Conservation (phyloP, 495 filamentous ascomycete genomes). For the Xylaria telfairii region DNA sequence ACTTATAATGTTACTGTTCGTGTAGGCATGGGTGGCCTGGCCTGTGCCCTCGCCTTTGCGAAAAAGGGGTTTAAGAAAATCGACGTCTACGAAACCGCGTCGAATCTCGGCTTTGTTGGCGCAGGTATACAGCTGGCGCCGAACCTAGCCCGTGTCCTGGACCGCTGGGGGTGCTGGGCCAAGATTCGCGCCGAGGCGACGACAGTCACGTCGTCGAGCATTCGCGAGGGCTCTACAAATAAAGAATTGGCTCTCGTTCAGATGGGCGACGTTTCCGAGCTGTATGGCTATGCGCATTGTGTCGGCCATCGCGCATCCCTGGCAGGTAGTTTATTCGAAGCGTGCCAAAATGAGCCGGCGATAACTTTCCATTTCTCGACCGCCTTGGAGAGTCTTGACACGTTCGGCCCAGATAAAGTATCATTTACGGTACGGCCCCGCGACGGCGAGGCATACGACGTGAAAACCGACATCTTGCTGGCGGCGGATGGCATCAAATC, state of each 20-base stretch:
- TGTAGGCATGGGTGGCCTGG: conserved; percentile 78
- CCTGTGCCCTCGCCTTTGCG: conserved; percentile 72
- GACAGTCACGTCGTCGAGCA: conserved; percentile 52
- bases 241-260: conserved; percentile 71
- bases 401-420: conserved; percentile 58
- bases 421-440: conserved; percentile 64
- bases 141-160: conserved; percentile 78
- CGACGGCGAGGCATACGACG: conserved; percentile 58
- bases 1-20: conserved; percentile 3
- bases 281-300: conserved; percentile 78
- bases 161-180: conserved; percentile 71
- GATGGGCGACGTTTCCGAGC: conserved; percentile 67
- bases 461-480: conserved; percentile 72
- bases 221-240: conserved; percentile 68
- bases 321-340: conserved; percentile 71
- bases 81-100: conserved; percentile 74
- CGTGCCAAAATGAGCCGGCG: conserved; percentile 65
- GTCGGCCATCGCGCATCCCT: conserved; percentile 77
- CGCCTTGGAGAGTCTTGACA: conserved; percentile 57
- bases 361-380: conserved; percentile 76
- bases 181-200: conserved; percentile 69
- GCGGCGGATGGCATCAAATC: conserved; percentile 79
- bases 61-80: conserved; percentile 75
- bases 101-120: conserved; percentile 79
- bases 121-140: conserved; percentile 83